phyloP scores from a whole-genome alignment of 345 rosid genomes.

The Camelina sativa region DNA sequence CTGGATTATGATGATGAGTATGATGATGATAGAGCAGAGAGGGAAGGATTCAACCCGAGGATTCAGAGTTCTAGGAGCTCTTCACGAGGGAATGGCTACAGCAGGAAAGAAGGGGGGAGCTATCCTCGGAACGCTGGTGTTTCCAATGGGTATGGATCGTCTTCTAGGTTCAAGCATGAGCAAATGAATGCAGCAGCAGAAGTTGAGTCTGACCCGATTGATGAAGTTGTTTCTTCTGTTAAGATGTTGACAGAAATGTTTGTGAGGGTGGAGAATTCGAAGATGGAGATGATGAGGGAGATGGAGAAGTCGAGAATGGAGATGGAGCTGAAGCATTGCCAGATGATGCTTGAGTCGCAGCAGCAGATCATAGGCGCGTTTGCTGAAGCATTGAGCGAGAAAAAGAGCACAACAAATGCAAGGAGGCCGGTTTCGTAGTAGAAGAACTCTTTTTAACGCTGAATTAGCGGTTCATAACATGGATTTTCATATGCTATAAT shows the following conservation, averaged over 20 bases:
- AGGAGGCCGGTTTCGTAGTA: conserved; percentile 38
- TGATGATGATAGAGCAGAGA: conserved; percentile 45
- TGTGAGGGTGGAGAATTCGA: conserved; percentile 68
- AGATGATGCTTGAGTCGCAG: conserved; percentile 72
- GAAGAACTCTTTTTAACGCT: not conserved
- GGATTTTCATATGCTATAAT: conserved; percentile 17
- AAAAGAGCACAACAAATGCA: conserved; percentile 49
- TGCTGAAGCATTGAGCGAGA: conserved; percentile 50
- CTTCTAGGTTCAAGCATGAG: conserved; percentile 45
- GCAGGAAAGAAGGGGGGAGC: conserved; percentile 39
- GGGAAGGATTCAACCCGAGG: conserved; percentile 40
- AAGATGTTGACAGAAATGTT: conserved; percentile 58
- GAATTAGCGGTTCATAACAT: not conserved
- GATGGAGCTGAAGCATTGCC: conserved; percentile 66
- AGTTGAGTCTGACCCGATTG: conserved; percentile 52
- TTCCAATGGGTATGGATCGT: conserved; percentile 47
- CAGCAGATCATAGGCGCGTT: conserved; percentile 58
- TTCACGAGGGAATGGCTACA: conserved; percentile 12
- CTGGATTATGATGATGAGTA: conserved; percentile 40
- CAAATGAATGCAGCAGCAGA: conserved; percentile 42
- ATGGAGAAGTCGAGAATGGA: conserved; percentile 73
- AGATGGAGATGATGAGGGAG: conserved; percentile 77
- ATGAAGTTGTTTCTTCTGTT: conserved; percentile 63
- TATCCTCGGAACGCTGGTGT: conserved; percentile 33
- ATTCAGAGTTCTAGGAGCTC: conserved; percentile 41